Evolutionary conservation across 441 rosid genomes (phyloP).

Genomic region (Gossypium schwendimanii): DNA sequence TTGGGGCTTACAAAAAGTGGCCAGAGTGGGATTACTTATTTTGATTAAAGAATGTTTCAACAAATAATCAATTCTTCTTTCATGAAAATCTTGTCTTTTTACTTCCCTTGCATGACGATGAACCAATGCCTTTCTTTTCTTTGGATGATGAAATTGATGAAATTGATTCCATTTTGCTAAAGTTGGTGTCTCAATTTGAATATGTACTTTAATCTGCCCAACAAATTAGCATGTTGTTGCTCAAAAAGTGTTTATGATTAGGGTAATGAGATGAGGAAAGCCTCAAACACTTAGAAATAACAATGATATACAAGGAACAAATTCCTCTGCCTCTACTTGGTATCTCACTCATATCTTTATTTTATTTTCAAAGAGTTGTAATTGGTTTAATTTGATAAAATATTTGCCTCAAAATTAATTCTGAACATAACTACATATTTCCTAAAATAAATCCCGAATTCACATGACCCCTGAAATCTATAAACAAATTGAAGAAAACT

Average conservation of each 20-base stretch:
- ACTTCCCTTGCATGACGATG: background rate
- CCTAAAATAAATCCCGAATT: too few relatives aligned
- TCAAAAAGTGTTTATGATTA: background rate
- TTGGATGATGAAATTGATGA: background rate
- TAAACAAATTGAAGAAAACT: too few relatives aligned
- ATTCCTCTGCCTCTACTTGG: too few relatives aligned
- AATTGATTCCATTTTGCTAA: background rate
- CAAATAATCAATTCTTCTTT: background rate
- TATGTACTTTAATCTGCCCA: background rate
- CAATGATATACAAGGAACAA: background rate
- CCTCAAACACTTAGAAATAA: background rate
- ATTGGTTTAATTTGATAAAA: too few relatives aligned
- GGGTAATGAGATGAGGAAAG: background rate
- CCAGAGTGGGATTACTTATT: conserved; percentile 33
- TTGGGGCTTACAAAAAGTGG: conserved; percentile 32
- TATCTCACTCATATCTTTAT: too few relatives aligned
- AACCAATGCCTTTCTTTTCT: background rate
- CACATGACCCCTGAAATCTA: too few relatives aligned
- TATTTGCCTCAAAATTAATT: too few relatives aligned
- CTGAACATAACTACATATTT: too few relatives aligned
- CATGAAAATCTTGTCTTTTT: background rate
- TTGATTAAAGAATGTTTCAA: background rate
- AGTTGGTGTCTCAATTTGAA: background rate
- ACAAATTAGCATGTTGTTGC: background rate
- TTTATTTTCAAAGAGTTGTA: too few relatives aligned